Evolutionary conservation across 176 grass and related monocot genomes (phyloP).

Genomic region (Aechmea fasciata): DNA sequence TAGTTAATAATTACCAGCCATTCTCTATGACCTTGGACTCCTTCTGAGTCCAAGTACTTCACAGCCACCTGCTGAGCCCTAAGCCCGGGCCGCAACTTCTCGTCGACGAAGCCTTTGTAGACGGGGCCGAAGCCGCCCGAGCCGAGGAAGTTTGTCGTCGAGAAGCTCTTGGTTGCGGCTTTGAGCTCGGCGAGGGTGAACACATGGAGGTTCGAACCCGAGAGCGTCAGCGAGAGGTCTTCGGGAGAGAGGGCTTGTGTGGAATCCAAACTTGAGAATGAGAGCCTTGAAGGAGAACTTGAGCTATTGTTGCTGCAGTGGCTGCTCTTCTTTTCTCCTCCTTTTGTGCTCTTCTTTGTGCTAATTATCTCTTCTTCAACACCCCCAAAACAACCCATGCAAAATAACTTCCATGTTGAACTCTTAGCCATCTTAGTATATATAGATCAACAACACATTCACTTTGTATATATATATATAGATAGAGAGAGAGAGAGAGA

Average conservation of each 20-base stretch:
- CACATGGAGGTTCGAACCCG: constrained; percentile 60
- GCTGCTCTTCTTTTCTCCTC: neutral
- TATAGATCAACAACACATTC: neutral
- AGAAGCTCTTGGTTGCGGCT: constrained; percentile 48
- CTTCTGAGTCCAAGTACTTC: constrained; percentile 79
- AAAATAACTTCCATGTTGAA: neutral
- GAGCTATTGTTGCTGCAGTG: neutral
- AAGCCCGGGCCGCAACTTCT: constrained; percentile 57
- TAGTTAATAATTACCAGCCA: constrained; percentile 42
- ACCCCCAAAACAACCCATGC: neutral
- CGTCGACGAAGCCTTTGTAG: constrained; percentile 50
- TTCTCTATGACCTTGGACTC: constrained; percentile 74
- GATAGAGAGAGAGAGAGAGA: no score
- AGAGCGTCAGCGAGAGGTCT: constrained; percentile 68
- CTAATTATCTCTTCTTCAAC: neutral
- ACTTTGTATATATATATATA: no score
- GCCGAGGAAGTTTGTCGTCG: constrained; percentile 52
- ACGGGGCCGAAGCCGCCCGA: constrained; percentile 77
- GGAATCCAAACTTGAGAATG: constrained; percentile 48
- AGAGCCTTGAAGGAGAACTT: constrained; percentile 22
- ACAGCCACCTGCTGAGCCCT: constrained; percentile 57
- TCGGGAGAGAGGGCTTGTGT: constrained; percentile 41
- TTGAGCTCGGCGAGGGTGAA: constrained; percentile 64
- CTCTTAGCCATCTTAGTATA: neutral
- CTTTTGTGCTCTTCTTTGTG: neutral